Conservation (phyloP, 1,139 yeast species). For the Geotrichum carabidarum region DNA sequence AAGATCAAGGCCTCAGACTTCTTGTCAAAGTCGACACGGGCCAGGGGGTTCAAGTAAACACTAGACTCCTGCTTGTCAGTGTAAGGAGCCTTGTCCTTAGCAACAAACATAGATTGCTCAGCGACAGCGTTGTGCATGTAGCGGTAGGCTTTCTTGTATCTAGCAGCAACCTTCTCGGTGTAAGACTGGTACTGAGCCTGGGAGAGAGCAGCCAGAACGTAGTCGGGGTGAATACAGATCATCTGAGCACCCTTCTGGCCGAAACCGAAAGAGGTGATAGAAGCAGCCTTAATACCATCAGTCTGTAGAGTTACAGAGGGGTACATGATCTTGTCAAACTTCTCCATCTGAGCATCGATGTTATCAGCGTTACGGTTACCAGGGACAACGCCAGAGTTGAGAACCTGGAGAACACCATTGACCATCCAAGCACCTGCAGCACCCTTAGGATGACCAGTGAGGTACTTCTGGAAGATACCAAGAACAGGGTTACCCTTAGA, state of each 20-base stretch:
- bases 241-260: conserved; percentile 99
- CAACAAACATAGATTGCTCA: conserved; percentile 84
- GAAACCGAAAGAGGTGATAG: conserved; percentile 95
- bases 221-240: conserved; percentile 85
- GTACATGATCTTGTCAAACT: conserved; percentile 82
- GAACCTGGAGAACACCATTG: conserved; percentile 93
- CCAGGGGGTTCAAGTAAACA: conserved; percentile 94
- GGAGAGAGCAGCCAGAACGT: conserved; percentile 78
- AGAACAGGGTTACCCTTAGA: conserved; percentile 94
- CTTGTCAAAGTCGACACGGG: conserved; percentile 60
- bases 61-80: conserved; percentile 76
- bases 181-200: conserved; percentile 64
- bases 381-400: conserved; percentile 91
- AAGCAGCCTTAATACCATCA: conserved; percentile 95
- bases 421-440: conserved; percentile 99
- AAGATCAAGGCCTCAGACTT: conserved; percentile 49
- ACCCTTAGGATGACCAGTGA: conserved; percentile 99
- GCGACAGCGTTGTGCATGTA: conserved; percentile 95
- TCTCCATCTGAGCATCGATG: conserved; percentile 74
- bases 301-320: conserved; percentile 93
- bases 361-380: conserved; percentile 99
- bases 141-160: conserved; percentile 89
- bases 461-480: conserved; percentile 97
- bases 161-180: conserved; percentile 61
- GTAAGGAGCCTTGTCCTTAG: conserved; percentile 93